Conservation (phyloP, 2,329 filamentous ascomycete genomes). For the Xylariaceae sp. region DNA sequence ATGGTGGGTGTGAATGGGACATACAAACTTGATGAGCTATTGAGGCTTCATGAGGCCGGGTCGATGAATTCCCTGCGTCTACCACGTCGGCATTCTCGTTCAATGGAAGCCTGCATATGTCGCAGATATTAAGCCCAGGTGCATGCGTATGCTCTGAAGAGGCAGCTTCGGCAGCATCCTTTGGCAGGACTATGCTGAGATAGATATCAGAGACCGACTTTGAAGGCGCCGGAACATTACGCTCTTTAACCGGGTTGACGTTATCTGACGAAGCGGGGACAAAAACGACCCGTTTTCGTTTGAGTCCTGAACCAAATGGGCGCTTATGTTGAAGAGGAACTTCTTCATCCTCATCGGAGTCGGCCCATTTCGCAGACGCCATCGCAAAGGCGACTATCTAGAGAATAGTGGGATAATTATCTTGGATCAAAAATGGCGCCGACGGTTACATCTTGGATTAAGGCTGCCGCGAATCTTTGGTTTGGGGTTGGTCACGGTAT, state of each 20-base stretch:
- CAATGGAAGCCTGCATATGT: slow-evolving; percentile 58
- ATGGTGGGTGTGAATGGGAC: slow-evolving; percentile 66
- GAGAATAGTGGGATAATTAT: neutral
- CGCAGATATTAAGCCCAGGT: slow-evolving; percentile 40
- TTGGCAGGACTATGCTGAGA: slow-evolving; percentile 61
- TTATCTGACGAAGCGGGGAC: slow-evolving; percentile 49
- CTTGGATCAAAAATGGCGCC: neutral
- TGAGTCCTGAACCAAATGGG: slow-evolving; percentile 54
- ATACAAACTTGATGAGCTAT: slow-evolving; percentile 69
- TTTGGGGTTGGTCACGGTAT: too few relatives aligned
- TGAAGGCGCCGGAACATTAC: slow-evolving; percentile 25
- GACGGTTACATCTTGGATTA: neutral
- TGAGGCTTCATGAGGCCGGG: slow-evolving; percentile 51
- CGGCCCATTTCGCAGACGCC: slow-evolving; percentile 24
- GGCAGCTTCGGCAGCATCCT: slow-evolving; percentile 25
- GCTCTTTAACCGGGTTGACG: slow-evolving; percentile 27
- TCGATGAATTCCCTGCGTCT: slow-evolving; percentile 6
- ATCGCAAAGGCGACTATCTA: slow-evolving; percentile 12
- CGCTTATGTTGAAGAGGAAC: slow-evolving; percentile 50
- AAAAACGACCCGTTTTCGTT: slow-evolving; percentile 52
- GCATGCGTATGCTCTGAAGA: slow-evolving; percentile 13
- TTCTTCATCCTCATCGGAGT: slow-evolving; percentile 35
- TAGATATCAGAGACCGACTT: slow-evolving; percentile 55
- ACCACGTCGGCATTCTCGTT: slow-evolving; percentile 18
- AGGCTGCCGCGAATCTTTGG: neutral